Evolutionary conservation across 441 rosid species (phyloP).

Genomic region (Iberis amara): DNA sequence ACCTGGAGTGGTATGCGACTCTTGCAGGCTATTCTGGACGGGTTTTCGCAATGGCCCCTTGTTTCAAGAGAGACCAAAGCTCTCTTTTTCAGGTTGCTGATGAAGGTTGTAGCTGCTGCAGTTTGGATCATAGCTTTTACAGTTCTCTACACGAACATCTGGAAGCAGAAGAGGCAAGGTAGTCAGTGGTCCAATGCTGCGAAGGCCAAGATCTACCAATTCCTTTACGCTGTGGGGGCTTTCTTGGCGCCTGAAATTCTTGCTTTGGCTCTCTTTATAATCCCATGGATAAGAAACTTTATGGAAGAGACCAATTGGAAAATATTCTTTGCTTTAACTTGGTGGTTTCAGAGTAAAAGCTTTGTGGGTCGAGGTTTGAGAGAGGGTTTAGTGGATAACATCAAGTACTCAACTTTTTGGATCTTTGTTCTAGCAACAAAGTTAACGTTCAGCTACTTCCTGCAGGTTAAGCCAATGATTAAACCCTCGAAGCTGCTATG

Average conservation of each 20-base stretch:
- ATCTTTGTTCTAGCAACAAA: conserved; percentile 63
- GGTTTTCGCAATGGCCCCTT: conserved; percentile 49
- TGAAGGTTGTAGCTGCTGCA: conserved; percentile 55
- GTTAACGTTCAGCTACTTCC: conserved; percentile 68
- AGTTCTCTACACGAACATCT: conserved; percentile 57
- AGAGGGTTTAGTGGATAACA: conserved; percentile 74
- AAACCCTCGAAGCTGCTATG: conserved; percentile 48
- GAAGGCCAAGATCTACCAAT: conserved; percentile 37
- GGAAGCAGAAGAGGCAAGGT: conserved; percentile 58
- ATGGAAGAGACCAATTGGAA: conserved; percentile 77
- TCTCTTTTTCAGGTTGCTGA: conserved; percentile 64
- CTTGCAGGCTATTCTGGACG: conserved; percentile 72
- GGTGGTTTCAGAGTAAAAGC: conserved; percentile 91
- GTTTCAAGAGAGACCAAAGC: conserved; percentile 68
- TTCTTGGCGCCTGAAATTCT: conserved; percentile 65
- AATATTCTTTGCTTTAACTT: conserved; percentile 55
- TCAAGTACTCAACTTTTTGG: conserved; percentile 75
- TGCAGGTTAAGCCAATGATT: conserved; percentile 82
- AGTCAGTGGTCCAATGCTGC: conserved; percentile 45
- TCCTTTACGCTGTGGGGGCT: conserved; percentile 52
- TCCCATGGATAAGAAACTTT: conserved; percentile 84
- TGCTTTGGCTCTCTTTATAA: conserved; percentile 52
- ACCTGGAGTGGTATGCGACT: conserved; percentile 86
- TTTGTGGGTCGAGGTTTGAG: conserved; percentile 88
- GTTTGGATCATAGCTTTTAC: conserved; percentile 59